Conservation (phyloP, 805 yeast species). For the Maudiozyma saulgeensis region DNA sequence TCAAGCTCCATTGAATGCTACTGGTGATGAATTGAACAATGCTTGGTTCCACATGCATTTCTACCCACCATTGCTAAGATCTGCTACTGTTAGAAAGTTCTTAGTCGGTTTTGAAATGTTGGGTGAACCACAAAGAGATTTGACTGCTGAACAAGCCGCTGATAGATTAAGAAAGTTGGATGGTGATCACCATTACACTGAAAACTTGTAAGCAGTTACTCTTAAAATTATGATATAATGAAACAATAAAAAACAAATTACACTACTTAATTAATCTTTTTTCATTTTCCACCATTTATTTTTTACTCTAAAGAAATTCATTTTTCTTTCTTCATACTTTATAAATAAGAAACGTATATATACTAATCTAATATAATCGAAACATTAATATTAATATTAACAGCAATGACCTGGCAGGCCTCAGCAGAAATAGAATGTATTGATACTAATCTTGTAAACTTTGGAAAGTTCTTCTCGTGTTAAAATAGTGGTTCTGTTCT, state of each 20-base stretch:
- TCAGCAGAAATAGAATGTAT: too few relatives aligned
- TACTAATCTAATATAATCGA: too few relatives aligned
- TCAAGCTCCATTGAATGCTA: conserved; percentile 53
- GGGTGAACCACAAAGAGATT: conserved; percentile 53
- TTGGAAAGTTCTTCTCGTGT: too few relatives aligned
- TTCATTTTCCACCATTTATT: not conserved
- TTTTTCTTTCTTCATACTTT: not conserved
- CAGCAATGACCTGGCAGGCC: too few relatives aligned
- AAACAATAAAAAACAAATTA: too few relatives aligned
- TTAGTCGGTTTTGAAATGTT: conserved; percentile 62
- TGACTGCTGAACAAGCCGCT: conserved; percentile 27
- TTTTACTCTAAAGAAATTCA: not conserved
- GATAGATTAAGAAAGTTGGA: conserved; percentile 38
- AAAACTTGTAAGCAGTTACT: conserved; percentile 25
- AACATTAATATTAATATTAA: too few relatives aligned
- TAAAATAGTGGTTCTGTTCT: too few relatives aligned
- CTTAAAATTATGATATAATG: conserved; percentile 2
- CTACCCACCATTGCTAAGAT: conserved; percentile 66
- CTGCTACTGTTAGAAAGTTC: conserved; percentile 68
- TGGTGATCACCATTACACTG: conserved; percentile 32
- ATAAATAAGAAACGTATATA: too few relatives aligned
- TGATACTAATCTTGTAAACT: too few relatives aligned
- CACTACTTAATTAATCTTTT: not conserved
- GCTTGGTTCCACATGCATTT: conserved; percentile 67
- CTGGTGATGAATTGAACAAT: conserved; percentile 34